Conservation (phyloP, 345 rosid genomes). For the Eucalyptus regnans region DNA sequence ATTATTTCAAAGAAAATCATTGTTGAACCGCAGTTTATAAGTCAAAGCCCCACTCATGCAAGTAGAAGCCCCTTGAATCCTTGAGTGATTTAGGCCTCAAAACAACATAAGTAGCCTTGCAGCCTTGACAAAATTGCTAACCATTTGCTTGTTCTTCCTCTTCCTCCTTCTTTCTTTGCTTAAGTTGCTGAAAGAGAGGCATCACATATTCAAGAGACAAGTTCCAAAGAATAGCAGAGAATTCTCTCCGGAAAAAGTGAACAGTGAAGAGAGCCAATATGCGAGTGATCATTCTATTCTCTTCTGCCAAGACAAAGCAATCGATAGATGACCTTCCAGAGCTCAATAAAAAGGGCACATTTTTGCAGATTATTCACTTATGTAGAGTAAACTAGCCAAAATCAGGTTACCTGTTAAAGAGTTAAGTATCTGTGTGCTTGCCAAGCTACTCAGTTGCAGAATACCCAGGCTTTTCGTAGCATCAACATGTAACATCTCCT, state of each 20-base stretch:
- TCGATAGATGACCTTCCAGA: not conserved
- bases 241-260: not conserved
- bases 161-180: not conserved
- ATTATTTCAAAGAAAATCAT: not conserved
- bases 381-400: not conserved
- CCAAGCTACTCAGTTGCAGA: not conserved
- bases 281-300: not conserved
- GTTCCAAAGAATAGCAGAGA: not conserved
- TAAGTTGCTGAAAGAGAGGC: not conserved
- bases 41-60: not conserved
- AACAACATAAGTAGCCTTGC: not conserved
- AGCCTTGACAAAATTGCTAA: not conserved
- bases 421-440: not conserved
- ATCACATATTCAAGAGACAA: not conserved
- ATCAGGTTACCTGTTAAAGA: not conserved
- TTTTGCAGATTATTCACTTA: not conserved
- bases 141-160: not conserved
- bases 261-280: not conserved
- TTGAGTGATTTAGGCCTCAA: not conserved
- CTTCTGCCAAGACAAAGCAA: not conserved
- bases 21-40: not conserved
- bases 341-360: not conserved
- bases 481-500: not conserved
- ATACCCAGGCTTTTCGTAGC: not conserved
- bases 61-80: not conserved